phyloP scores from a whole-genome alignment of 805 yeast species.

The Yarrowia keelungensis region DNA sequence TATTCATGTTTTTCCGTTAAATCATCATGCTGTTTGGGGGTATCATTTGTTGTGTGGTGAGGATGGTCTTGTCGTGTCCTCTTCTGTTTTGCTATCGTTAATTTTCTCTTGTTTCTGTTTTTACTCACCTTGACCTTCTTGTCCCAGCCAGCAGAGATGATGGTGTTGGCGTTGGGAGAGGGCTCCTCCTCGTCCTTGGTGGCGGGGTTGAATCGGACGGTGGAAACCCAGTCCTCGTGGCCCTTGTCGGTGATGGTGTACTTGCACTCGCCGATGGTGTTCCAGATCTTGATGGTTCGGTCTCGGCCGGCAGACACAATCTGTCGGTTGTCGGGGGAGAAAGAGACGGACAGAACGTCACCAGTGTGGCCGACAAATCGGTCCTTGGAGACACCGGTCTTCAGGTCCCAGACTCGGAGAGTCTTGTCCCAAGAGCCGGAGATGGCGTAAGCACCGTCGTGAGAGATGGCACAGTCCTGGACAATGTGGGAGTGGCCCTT shows the following conservation, averaged over 20 bases:
- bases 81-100: background rate
- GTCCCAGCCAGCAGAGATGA: conserved; percentile 99
- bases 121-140: conserved; percentile 97
- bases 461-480: conserved; percentile 95
- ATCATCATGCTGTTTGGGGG: conserved; percentile 12
- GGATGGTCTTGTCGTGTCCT: background rate
- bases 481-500: conserved; percentile 99
- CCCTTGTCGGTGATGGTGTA: conserved; percentile 79
- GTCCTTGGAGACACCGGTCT: conserved; percentile 89
- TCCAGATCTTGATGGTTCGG: conserved; percentile 99
- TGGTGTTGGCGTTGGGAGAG: conserved; percentile 59
- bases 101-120: background rate
- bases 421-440: conserved; percentile 99
- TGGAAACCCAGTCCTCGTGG: conserved; percentile 99
- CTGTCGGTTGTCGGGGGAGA: conserved; percentile 95
- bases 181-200: conserved; percentile 50
- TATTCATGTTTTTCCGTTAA: conserved; percentile 54
- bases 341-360: conserved; percentile 96
- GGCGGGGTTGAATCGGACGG: conserved; percentile 94
- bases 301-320: conserved; percentile 99
- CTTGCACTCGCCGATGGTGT: conserved; percentile 96
- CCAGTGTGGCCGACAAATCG: conserved; percentile 98
- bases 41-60: background rate
- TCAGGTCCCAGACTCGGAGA: conserved; percentile 97
- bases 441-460: conserved; percentile 96